phyloP scores from a whole-genome alignment of 257 asterid genomes.

The Ophiorrhiza pumila region DNA sequence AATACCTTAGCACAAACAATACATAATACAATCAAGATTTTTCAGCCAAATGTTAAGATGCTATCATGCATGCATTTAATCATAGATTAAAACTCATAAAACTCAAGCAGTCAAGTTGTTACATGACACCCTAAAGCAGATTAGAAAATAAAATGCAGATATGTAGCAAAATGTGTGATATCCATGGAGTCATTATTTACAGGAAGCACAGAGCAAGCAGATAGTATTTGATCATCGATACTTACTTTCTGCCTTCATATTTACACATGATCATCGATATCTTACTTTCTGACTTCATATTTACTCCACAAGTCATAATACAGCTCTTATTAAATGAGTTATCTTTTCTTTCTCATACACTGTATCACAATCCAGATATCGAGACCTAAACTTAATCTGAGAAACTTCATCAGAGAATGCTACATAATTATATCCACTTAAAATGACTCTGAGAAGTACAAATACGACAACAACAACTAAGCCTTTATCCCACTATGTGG shows the following conservation, averaged over 20 bases:
- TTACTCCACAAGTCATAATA: not conserved
- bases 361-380: not conserved
- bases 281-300: not conserved
- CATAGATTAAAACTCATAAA: not conserved
- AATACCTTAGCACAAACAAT: conserved; percentile 3
- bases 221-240: not conserved
- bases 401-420: not conserved
- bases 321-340: not conserved
- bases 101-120: not conserved
- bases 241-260: not conserved
- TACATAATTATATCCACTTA: not conserved
- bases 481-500: too few relatives aligned
- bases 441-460: not conserved
- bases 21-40: not conserved
- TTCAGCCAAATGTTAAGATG: not conserved
- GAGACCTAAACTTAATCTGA: not conserved
- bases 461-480: too few relatives aligned
- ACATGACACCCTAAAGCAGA: not conserved
- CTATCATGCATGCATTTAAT: not conserved
- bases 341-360: not conserved
- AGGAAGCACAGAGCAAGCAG: not conserved
- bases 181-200: not conserved
- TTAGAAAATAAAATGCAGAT: not conserved
- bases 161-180: not conserved
- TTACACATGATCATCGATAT: not conserved